phyloP scores from a whole-genome alignment of 2,329 filamentous ascomycete genomes.

The Harringtonia lauricola region DNA sequence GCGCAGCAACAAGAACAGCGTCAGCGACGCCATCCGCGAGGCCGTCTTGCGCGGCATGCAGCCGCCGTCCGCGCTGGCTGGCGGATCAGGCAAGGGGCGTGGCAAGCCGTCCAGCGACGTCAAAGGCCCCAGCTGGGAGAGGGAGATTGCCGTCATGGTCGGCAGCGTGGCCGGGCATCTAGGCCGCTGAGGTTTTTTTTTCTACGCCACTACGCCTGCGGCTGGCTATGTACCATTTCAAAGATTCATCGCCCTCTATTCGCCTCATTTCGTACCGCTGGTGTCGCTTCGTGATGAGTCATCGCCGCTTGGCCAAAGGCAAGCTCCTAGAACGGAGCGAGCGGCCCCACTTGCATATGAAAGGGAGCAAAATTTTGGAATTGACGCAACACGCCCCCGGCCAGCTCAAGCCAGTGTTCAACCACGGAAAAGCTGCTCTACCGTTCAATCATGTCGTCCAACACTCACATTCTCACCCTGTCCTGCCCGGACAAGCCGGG shows the following conservation, averaged over 20 bases:
- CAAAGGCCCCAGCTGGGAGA: constrained; percentile 50
- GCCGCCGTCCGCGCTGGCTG: constrained; percentile 44
- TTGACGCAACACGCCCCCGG: not conserved
- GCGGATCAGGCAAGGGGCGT: constrained; percentile 19
- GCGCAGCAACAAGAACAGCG: constrained; percentile 59
- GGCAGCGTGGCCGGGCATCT: constrained; percentile 60
- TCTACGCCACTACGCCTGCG: no score
- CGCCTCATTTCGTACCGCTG: not conserved
- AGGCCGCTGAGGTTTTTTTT: no score
- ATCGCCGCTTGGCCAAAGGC: not conserved
- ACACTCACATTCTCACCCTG: constrained; percentile 65
- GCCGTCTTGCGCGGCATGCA: constrained; percentile 72
- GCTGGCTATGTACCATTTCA: no score
- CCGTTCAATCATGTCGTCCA: constrained; percentile 21
- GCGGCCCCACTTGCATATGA: not conserved
- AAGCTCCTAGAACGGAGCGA: not conserved
- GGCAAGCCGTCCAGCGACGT: constrained; percentile 19
- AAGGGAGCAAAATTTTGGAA: not conserved
- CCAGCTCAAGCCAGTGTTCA: no score
- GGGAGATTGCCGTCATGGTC: constrained; percentile 92
- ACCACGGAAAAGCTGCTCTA: no score
- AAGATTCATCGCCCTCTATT: no score
- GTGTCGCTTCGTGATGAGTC: not conserved
- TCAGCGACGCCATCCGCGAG: constrained; percentile 68
- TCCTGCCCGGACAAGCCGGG: constrained; percentile 77